Base-by-base conservation (phyloP, 1,139 yeast species). In the Magnusiomyces fungicola region DNA sequence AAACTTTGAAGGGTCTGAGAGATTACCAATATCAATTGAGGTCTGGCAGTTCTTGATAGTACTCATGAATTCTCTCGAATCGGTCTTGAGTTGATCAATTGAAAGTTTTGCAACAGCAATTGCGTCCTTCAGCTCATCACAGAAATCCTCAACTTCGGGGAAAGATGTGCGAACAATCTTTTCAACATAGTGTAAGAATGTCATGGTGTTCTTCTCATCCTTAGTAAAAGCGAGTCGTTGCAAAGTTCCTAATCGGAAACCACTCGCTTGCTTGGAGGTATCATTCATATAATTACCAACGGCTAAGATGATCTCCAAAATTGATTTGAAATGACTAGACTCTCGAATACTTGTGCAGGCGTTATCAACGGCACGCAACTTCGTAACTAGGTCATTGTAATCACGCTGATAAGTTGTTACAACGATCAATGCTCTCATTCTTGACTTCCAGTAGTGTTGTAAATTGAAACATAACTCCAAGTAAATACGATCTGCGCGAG, bases 221-320 rank as follows among this genome's bases (percentile, higher is more conserved):
- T 92, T 92, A 69, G 94, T 82, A 61, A 89, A 88, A 47, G 83
- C 86, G 51, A 92, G 72, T 58, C 96, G 73, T 57, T 83, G 94
- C 51, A 92, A 71, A 1, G 96, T 85, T 32, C 87, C 85, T 41
- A 92, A 70, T 59, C 80, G 82, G 69, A 92, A 89, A 1, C 97
- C 98, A 49, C 75, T 68, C 0, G 95, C 97, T 57, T 82, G 83
- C 60, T 85, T 89, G 6, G 84, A 71, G 30, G 73, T 69, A 61
- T 87, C 95, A 64, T 92, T 92, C 97, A 92, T 92, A 61, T 81
- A 89, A 62, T 92, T 92, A 22, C 97, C 98, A 53, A 92, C 82
- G 19, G 84, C 83, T 56, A 89, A 75, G 48, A 92, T 86, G 40
- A 92, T 77, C 45, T 83, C 83, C 51, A 92, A 71, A 9, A 90